A percentile compares a stretch with the other conserved stretches of the same genome.
Conservation (phyloP, 768 basidiomycete species). For the Lentinula detonsa region DNA sequence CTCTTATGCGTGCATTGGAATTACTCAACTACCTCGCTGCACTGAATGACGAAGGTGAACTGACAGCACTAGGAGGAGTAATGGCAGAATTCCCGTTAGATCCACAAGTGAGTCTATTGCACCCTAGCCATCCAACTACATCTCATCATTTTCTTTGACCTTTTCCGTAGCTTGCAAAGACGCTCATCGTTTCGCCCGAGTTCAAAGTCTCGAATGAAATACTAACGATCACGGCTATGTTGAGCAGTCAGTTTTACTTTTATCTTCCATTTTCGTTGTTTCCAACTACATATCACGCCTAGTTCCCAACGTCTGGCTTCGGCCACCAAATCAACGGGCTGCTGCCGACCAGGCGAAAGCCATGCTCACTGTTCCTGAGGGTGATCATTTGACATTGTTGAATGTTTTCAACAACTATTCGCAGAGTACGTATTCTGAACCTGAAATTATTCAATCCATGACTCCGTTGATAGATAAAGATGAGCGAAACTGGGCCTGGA, state of each 20-base stretch:
- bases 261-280: neutral
- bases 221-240: constrained; percentile 91
- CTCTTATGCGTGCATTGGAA: constrained; percentile 94
- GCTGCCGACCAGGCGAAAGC: constrained; percentile 94
- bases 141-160: neutral
- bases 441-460: neutral
- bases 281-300: neutral
- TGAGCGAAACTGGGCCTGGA: constrained; percentile 89
- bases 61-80: constrained; percentile 79
- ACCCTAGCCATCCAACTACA: neutral
- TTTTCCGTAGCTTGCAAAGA: constrained; percentile 67
- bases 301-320: constrained; percentile 92
- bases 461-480: constrained; percentile 44
- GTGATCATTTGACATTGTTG: constrained; percentile 92
- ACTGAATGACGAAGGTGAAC: constrained; percentile 87
- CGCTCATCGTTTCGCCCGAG: constrained; percentile 91
- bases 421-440: constrained; percentile 47
- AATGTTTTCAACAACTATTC: constrained; percentile 95
- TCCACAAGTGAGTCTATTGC: constrained; percentile 60
- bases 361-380: constrained; percentile 81
- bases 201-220: constrained; percentile 97
- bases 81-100: constrained; percentile 99
- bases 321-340: constrained; percentile 80
- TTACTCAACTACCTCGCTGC: constrained; percentile 89
- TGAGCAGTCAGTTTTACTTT: constrained; percentile 58